Base-by-base conservation (phyloP, 2,329 filamentous ascomycete genomes). In the Aspergillus sp. region DNA sequence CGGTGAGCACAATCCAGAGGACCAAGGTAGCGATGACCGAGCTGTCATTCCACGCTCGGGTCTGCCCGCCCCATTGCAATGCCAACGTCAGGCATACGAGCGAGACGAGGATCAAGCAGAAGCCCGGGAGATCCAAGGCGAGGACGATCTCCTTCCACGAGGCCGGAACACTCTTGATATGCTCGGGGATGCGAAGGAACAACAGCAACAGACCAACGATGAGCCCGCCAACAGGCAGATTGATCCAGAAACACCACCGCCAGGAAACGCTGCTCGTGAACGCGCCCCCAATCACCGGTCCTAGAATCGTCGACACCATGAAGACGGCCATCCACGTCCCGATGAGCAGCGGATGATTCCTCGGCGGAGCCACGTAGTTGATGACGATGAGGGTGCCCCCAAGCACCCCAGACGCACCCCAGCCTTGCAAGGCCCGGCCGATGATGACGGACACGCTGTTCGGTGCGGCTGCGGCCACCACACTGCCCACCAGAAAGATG, bases 181-280 rank as follows among this genome's bases (percentile, higher is more conserved):
- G 23, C 23, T 14, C 16, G 11, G 43, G 21, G n/a, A 29, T 23
- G n/a, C 43, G 43, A 29, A 45, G 23, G 21, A 45, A 45, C 5
- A 31, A n/a, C 20, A 23, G 5, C 9, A 45, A 14, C 20, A 45
- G 19, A 29, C 16, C 21, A 5, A 45, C 6, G 11, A 29, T 29
- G n/a, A 31, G 10, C 16, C 43, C 43, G 10, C 43, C 43, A 1
- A 45, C 23, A 11, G 43, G 43, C 20, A 45, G 17, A 21, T 45
- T 45, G 43, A 45, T 45, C 20, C 23, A 45, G 43, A 45, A 45
- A 13, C 43, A 45, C 43, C 43, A 45, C 17, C 43, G 14, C 43
- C 43, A 31, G n/a, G 23, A 45, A 10, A 29, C 43, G 3, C 16
- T 21, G 20, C 23, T 45, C 7, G 43, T 31, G 11, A 45, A 29